Evolutionary conservation across 805 yeast genomes (phyloP).

Genomic region (Phaffomyces thermotolerans): DNA sequence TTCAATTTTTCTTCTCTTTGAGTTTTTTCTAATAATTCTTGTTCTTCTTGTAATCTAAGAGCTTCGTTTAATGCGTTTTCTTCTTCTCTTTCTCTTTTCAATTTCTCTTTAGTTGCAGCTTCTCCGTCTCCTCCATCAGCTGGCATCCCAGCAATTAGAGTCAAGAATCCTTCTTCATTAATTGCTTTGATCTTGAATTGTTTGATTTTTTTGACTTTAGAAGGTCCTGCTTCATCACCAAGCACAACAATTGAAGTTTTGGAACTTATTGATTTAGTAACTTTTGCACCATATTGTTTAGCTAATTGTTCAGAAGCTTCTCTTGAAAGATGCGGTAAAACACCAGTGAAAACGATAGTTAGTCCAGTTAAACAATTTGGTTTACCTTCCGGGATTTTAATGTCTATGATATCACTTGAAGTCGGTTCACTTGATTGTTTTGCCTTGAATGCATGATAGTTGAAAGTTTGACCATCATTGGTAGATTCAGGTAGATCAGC

Average conservation of each 20-base stretch:
- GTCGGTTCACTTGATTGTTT: slow-evolving; percentile 29
- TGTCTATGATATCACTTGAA: slow-evolving; percentile 28
- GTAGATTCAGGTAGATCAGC: slow-evolving; percentile 51
- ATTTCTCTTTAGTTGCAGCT: slow-evolving; percentile 64
- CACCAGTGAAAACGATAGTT: slow-evolving; percentile 91
- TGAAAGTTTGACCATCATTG: slow-evolving; percentile 33
- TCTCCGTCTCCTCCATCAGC: slow-evolving; percentile 86
- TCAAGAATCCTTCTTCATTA: slow-evolving; percentile 78
- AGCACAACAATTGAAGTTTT: slow-evolving; percentile 84
- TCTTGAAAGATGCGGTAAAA: slow-evolving; percentile 71
- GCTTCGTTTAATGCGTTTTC: slow-evolving; percentile 46
- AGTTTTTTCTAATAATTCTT: slow-evolving; percentile 28
- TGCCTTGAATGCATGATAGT: slow-evolving; percentile 52
- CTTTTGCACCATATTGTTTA: slow-evolving; percentile 84
- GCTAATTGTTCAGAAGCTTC: slow-evolving; percentile 70
- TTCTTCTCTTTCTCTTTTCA: slow-evolving; percentile 66
- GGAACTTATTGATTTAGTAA: slow-evolving; percentile 76
- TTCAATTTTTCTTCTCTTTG: slow-evolving; percentile 21
- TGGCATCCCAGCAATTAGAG: slow-evolving; percentile 73
- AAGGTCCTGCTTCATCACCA: slow-evolving; percentile 95
- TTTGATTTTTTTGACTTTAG: slow-evolving; percentile 78
- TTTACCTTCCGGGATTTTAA: slow-evolving; percentile 70
- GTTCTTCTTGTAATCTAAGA: slow-evolving; percentile 37
- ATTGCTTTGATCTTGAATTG: slow-evolving; percentile 71
- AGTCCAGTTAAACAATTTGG: slow-evolving; percentile 84